A percentile compares a stretch with the other conserved stretches of the same genome.
phyloP scores from a whole-genome alignment of 306 rosid genomes.

The Corylus avellana region DNA sequence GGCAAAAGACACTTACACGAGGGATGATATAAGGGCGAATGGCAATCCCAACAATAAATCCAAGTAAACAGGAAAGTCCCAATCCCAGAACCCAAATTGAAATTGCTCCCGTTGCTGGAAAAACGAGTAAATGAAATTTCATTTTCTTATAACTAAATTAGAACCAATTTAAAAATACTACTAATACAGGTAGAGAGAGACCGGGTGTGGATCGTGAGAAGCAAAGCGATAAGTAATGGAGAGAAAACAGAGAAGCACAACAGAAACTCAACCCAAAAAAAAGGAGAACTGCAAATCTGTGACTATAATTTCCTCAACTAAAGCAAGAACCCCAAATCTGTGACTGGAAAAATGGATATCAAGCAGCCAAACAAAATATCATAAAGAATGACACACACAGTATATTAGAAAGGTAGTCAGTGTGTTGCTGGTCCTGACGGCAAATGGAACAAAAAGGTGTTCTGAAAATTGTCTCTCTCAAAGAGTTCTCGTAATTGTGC shows the following conservation, averaged over 20 bases:
- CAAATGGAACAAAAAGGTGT: neutral
- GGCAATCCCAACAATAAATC: conserved; percentile 38
- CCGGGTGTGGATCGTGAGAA: too few relatives aligned
- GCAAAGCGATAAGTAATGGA: neutral
- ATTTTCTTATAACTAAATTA: conserved; percentile 18
- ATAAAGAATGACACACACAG: neutral
- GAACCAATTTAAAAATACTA: neutral
- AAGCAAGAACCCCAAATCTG: neutral
- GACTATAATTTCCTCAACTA: neutral
- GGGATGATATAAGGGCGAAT: conserved; percentile 43
- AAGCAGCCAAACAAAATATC: neutral
- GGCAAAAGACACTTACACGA: conserved; percentile 45
- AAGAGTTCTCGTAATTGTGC: neutral
- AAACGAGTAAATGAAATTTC: conserved; percentile 6
- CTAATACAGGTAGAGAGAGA: neutral
- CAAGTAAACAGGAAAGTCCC: conserved; percentile 48
- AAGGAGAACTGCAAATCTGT: neutral
- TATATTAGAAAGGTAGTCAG: neutral
- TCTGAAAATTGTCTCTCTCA: neutral
- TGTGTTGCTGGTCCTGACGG: neutral
- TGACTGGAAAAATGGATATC: neutral
- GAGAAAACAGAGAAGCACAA: neutral
- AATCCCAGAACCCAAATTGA: conserved; percentile 51
- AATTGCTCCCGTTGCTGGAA: conserved; percentile 46
- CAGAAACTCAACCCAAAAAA: neutral